phyloP scores from a whole-genome alignment of 345 rosid genomes.

The Bruguiera parviflora region DNA sequence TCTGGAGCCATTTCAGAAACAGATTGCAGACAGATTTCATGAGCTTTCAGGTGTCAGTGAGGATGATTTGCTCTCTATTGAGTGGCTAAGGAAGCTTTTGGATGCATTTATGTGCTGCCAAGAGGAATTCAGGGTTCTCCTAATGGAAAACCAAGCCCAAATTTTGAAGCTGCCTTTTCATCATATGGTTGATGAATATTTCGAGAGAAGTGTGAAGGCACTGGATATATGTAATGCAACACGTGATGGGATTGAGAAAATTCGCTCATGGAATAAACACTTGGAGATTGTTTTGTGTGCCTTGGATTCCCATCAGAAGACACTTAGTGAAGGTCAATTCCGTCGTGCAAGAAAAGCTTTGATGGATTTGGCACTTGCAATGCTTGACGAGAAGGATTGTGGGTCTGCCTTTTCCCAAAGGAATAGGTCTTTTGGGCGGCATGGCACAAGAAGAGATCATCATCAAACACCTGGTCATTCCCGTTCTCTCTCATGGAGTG shows the following conservation, averaged over 20 bases:
- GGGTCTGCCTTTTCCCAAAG: slow-evolving; percentile 31
- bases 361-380: slow-evolving; percentile 34
- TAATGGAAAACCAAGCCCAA: slow-evolving; percentile 21
- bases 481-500: slow-evolving; percentile 46
- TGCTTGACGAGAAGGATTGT: slow-evolving; percentile 41
- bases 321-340: slow-evolving; percentile 32
- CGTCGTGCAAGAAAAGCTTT: slow-evolving; percentile 43
- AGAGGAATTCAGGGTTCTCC: slow-evolving; percentile 35
- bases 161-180: slow-evolving; percentile 37
- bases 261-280: slow-evolving; percentile 66
- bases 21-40: slow-evolving; percentile 27
- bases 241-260: slow-evolving; percentile 78
- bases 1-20: slow-evolving; percentile 34
- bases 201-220: slow-evolving; percentile 75
- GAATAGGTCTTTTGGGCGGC: slow-evolving; percentile 34
- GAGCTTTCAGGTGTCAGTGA: slow-evolving; percentile 27
- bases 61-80: slow-evolving; percentile 40
- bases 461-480: slow-evolving; percentile 26
- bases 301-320: slow-evolving; percentile 30
- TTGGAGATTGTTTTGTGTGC: slow-evolving; percentile 58
- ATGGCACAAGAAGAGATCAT: slow-evolving; percentile 14
- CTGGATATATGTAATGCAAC: slow-evolving; percentile 82
- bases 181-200: slow-evolving; percentile 49
- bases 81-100: slow-evolving; percentile 43
- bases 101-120: slow-evolving; percentile 38